Evolutionary conservation across 2,329 filamentous ascomycete genomes (phyloP).

Genomic region (Phialophora chinensis): DNA sequence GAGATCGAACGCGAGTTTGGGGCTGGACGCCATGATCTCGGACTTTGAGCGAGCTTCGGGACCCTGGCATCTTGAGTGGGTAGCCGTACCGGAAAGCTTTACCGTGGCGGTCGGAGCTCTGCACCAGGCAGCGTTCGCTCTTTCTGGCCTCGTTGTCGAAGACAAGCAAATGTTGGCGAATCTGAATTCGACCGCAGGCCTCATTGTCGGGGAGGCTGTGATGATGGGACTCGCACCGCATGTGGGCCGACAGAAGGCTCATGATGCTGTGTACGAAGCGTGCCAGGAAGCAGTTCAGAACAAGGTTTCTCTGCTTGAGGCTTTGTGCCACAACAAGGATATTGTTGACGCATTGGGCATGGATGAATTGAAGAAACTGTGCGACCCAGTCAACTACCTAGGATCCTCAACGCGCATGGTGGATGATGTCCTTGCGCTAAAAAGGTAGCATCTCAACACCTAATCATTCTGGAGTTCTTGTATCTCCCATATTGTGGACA

Average conservation of each 20-base stretch:
- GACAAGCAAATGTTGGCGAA: conserved; percentile 58
- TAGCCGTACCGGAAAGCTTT: conserved; percentile 61
- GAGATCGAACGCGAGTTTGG: conserved; percentile 58
- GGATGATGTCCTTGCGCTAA: conserved; percentile 29
- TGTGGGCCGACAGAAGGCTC: conserved; percentile 59
- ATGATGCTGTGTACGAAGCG: conserved; percentile 63
- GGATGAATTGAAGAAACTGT: conserved; percentile 58
- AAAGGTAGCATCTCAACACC: not conserved
- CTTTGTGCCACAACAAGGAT: conserved; percentile 48
- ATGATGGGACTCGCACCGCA: conserved; percentile 64
- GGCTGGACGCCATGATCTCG: conserved; percentile 62
- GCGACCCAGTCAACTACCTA: conserved; percentile 60
- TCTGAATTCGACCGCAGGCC: conserved; percentile 57
- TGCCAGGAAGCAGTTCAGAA: conserved; percentile 58
- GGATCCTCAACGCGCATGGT: conserved; percentile 38
- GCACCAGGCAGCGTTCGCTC: conserved; percentile 60
- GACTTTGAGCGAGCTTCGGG: conserved; percentile 65
- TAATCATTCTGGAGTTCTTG: not conserved
- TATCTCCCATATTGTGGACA: not conserved
- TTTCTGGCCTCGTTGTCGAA: conserved; percentile 60
- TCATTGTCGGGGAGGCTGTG: conserved; percentile 64
- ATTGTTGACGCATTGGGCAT: conserved; percentile 53
- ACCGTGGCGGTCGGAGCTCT: conserved; percentile 60
- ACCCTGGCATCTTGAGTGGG: conserved; percentile 66
- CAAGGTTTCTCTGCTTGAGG: conserved; percentile 51